Conservation (phyloP, 345 rosid genomes). For the Salix arbutifolia region DNA sequence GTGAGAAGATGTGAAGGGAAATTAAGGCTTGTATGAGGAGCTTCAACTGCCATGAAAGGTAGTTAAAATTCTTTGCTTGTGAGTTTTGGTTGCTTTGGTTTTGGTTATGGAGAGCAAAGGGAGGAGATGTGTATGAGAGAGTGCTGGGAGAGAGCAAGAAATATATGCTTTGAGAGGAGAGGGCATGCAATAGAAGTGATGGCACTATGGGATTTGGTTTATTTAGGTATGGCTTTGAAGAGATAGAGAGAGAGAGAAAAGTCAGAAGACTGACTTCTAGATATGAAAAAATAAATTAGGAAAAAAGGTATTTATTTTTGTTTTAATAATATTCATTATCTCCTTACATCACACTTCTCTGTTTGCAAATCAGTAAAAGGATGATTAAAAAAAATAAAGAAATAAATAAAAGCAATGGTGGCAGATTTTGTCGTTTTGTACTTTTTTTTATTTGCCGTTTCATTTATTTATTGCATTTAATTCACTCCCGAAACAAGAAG, state of each 20-base stretch:
- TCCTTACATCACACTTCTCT: background rate
- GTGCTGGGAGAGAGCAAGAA: background rate
- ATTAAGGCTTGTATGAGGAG: constrained; percentile 35
- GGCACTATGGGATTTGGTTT: constrained; percentile 1
- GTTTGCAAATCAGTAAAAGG: background rate
- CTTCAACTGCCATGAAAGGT: constrained; percentile 52
- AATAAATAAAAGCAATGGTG: background rate
- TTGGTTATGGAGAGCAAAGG: constrained; percentile 9
- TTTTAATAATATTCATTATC: background rate
- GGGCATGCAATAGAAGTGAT: background rate
- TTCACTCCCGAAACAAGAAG: background rate
- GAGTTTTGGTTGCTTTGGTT: constrained; percentile 17
- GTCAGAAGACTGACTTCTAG: constrained; percentile 5
- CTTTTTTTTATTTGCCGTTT: background rate
- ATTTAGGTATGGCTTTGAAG: background rate
- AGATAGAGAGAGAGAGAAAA: background rate
- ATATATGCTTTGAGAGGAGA: constrained; percentile 1
- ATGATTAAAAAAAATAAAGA: background rate
- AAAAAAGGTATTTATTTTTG: background rate
- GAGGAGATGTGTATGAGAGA: background rate
- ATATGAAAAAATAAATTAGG: background rate
- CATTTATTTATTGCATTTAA: background rate
- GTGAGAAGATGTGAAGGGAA: constrained; percentile 40
- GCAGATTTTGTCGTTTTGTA: background rate
- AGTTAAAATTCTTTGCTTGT: constrained; percentile 16